Base-by-base conservation (phyloP, 768 basidiomycete species). In the Coprinellus aureogranulatus region DNA sequence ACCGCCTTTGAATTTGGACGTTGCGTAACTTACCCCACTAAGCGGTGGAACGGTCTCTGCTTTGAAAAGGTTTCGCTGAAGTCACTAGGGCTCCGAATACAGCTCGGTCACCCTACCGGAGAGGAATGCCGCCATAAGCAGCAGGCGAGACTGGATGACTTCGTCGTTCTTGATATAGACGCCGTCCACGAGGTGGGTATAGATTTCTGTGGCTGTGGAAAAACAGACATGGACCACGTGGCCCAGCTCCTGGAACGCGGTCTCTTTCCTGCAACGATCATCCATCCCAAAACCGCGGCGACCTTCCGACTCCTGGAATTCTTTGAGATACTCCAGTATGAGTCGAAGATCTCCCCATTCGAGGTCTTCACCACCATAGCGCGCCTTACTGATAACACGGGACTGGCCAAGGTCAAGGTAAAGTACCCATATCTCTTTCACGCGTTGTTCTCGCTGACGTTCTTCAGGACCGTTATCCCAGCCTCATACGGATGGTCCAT, bases 171-270 rank as follows among this genome's bases (percentile, higher is more conserved):
- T 27, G 60, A 71, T 53, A 42, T 39, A 1, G 60, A 63, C 53
- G 71, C 67, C 0, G 65, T 77, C 11, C 74, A 73, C 46, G 10
- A 53, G 1, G 64, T 77, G 12, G 49, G 31, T 3, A 39, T 75
- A 1, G 63, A 70, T 55, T 75, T 66, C 58, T 77, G 75, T 54
- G 64, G 56, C 12, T 77, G 74, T 58, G 42, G 52, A 14, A 10
- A 18, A 14, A 20, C 25, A n/a, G 28, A 28, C 9, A 49, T 14
- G 5, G 25, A 18, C 4, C 48, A 49, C 37, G 8, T 30, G 16
- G 37, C 62, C n/a, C 70, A 71, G 49, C 55, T 72, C 0, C 62
- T 71, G 23, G 59, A 63, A 26, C 16, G 31, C 2, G 54, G 62
- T 2, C 54, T 66, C 1, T 70, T 55, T 42, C 69, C 69, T 11